Evolutionary conservation across 2,329 filamentous ascomycete genomes (phyloP).

Genomic region (Aspergillus sojae): DNA sequence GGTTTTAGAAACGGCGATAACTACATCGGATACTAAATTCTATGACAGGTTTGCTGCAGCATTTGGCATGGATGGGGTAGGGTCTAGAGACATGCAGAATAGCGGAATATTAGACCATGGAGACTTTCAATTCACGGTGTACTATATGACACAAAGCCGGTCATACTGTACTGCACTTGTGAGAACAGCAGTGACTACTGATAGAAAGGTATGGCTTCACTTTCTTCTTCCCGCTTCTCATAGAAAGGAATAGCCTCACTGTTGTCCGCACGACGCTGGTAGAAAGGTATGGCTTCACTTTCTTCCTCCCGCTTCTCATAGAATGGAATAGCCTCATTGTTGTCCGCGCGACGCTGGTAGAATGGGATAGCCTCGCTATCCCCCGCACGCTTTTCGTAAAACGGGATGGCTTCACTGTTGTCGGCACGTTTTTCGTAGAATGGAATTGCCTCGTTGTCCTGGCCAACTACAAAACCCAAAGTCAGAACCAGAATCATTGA

Average conservation of each 20-base stretch:
- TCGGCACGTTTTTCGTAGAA: not conserved
- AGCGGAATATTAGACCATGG: not conserved
- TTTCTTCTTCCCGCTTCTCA: not conserved
- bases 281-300: not conserved
- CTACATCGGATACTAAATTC: not conserved
- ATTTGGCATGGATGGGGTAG: not conserved
- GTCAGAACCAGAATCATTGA: not conserved
- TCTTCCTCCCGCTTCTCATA: not conserved
- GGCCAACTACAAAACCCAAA: not conserved
- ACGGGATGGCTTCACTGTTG: conserved; percentile 4
- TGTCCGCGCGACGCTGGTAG: not conserved
- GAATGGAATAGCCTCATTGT: not conserved
- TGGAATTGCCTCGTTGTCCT: conserved; percentile 6
- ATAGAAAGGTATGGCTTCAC: not conserved
- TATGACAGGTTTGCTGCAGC: not conserved
- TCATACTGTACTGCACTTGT: not conserved
- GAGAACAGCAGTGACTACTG: not conserved
- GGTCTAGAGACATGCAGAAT: not conserved
- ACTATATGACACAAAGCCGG: not conserved
- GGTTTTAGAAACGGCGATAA: not conserved
- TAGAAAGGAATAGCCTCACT: not conserved
- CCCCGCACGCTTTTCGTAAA: not conserved
- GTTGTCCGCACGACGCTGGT: not conserved
- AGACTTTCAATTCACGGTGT: not conserved
- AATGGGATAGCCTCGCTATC: not conserved